phyloP scores from a whole-genome alignment of 768 basidiomycete genomes.

The Boletellus ananas region DNA sequence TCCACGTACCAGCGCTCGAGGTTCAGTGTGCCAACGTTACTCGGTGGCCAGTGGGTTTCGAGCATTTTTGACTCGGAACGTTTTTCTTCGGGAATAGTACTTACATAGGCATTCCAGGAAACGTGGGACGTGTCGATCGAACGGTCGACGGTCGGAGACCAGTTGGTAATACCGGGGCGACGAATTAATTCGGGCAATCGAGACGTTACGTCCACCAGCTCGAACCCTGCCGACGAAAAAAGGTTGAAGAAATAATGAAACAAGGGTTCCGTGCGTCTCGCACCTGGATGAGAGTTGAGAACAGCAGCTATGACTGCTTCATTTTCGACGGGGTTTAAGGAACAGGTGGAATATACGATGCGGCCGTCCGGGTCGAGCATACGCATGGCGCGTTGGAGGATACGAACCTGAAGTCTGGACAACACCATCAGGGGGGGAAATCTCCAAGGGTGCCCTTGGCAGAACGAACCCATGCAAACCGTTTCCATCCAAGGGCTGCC shows the following conservation, averaged over 20 bases:
- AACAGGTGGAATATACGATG: conserved; percentile 97
- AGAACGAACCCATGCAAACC: conserved; percentile 75
- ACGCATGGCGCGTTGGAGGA: conserved; percentile 89
- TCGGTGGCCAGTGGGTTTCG: conserved; percentile 78
- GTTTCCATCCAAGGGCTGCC: conserved; percentile 87
- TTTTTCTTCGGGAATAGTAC: conserved; percentile 45
- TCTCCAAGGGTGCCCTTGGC: not conserved
- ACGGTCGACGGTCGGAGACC: conserved; percentile 71
- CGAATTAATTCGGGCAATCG: conserved; percentile 69
- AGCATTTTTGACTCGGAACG: conserved; percentile 57
- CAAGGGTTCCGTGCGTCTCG: not conserved
- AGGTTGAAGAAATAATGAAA: not conserved
- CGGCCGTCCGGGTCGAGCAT: conserved; percentile 78
- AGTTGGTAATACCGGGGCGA: conserved; percentile 69
- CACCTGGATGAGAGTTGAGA: conserved; percentile 66
- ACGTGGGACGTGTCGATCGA: conserved; percentile 47
- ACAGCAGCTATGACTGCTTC: conserved; percentile 93
- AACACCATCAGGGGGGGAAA: conserved; percentile 4
- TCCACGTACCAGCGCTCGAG: conserved; percentile 67
- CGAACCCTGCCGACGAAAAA: conserved; percentile 49
- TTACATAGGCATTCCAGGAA: conserved; percentile 58
- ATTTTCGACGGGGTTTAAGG: conserved; percentile 94
- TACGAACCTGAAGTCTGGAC: conserved; percentile 82
- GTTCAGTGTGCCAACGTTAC: conserved; percentile 53
- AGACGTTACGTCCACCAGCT: conserved; percentile 75